Evolutionary conservation across 805 yeast species (phyloP).

Genomic region (Kodamaea lidongshanica): DNA sequence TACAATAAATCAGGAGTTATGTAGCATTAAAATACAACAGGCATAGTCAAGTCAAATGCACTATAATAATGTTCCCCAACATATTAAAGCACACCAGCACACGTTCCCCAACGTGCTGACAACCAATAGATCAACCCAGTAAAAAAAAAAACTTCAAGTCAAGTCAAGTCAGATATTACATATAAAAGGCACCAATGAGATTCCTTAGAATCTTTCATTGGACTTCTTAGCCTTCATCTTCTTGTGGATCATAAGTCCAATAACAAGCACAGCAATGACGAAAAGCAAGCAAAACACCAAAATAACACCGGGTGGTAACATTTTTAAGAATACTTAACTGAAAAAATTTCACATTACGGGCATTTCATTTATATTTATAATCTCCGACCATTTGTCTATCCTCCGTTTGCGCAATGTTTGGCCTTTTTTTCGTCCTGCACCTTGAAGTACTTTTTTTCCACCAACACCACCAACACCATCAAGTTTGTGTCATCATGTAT

Average conservation of each 20-base stretch:
- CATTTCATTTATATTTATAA: constrained; percentile 9
- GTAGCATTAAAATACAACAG: constrained; percentile 1
- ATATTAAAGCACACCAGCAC: constrained; percentile 1
- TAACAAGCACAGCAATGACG: constrained; percentile 36
- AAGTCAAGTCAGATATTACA: constrained; percentile 2
- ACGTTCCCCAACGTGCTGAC: constrained; percentile 7
- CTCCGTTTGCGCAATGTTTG: constrained; percentile 7
- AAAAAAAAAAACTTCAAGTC: constrained; percentile 4
- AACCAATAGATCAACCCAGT: constrained; percentile 7
- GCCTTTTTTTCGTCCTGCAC: too few species aligned
- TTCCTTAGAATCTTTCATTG: constrained; percentile 33
- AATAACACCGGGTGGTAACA: constrained; percentile 73
- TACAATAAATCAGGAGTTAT: too few species aligned
- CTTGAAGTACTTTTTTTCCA: constrained; percentile 3
- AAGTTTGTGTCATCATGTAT: too few species aligned
- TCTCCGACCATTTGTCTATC: constrained; percentile 1
- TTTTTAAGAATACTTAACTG: constrained; percentile 18
- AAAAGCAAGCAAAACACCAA: constrained; percentile 56
- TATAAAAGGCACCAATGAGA: constrained; percentile 1
- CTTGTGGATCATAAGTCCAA: constrained; percentile 35
- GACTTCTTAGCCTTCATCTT: constrained; percentile 38
- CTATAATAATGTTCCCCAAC: constrained; percentile 7
- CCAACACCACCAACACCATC: too few species aligned
- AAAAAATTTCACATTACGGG: constrained; percentile 6
- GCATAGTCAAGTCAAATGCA: background rate